phyloP scores from a whole-genome alignment of 495 filamentous ascomycete species.

The Glonium stellatum region DNA sequence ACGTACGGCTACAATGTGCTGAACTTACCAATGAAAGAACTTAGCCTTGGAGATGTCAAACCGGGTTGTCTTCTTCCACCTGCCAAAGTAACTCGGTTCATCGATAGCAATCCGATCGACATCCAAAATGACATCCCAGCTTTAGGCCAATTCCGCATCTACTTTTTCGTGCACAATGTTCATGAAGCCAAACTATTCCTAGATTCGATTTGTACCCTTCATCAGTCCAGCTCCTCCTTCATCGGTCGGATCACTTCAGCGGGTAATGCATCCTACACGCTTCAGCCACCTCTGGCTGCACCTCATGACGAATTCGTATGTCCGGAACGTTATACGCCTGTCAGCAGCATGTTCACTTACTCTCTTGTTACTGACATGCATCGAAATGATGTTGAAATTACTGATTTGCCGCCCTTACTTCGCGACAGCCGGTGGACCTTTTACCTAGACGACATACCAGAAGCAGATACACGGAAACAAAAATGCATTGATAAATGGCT shows the following conservation, averaged over 20 bases:
- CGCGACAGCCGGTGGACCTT: constrained; percentile 60
- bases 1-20: constrained; percentile 55
- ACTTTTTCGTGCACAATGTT: constrained; percentile 54
- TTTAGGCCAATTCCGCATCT: constrained; percentile 62
- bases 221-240: constrained; percentile 39
- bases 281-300: constrained; percentile 43
- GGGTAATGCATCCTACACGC: constrained; percentile 48
- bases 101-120: constrained; percentile 65
- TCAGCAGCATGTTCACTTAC: constrained; percentile 54
- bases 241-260: constrained; percentile 44
- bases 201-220: constrained; percentile 43
- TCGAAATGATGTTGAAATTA: constrained; percentile 51
- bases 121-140: constrained; percentile 66
- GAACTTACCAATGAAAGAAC: constrained; percentile 37
- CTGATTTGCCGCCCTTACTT: constrained; percentile 51
- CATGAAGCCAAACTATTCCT: constrained; percentile 48
- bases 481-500: constrained; percentile 57
- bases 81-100: constrained; percentile 57
- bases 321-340: constrained; percentile 53
- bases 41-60: constrained; percentile 36
- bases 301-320: constrained; percentile 52
- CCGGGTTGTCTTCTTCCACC: constrained; percentile 57
- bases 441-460: constrained; percentile 52
- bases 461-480: constrained; percentile 42
- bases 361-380: constrained; percentile 47